A percentile compares a stretch with the other conserved stretches of the same genome.
Evolutionary conservation across 371 early-diverging fungal species (phyloP).

Genomic region (Blakeslea trispora): DNA sequence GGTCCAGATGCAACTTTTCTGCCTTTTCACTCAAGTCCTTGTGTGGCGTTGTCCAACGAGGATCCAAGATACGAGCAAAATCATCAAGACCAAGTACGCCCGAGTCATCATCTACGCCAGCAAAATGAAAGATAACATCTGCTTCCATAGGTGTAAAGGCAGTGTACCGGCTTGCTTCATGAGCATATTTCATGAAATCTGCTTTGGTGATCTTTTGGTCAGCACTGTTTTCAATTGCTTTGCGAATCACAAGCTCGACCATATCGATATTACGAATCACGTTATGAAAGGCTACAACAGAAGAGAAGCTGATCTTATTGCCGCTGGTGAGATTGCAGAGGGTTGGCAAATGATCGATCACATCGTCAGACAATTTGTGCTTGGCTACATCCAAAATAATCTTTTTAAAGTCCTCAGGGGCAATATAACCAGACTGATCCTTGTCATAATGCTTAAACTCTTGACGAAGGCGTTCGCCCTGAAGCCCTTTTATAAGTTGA

Average conservation of each 20-base stretch:
- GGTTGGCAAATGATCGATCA: conserved; percentile 72
- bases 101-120: conserved; percentile 62
- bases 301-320: conserved; percentile 63
- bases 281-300: conserved; percentile 73
- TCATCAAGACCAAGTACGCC: conserved; percentile 59
- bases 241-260: conserved; percentile 65
- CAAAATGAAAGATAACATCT: conserved; percentile 80
- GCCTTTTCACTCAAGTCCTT: conserved; percentile 16
- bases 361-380: conserved; percentile 71
- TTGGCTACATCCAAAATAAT: conserved; percentile 68
- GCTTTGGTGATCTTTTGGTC: conserved; percentile 63
- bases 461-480: conserved; percentile 77
- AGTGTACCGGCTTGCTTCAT: conserved; percentile 63
- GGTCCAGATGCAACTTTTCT: conserved; percentile 5
- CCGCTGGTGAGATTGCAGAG: conserved; percentile 61
- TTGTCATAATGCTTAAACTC: conserved; percentile 78
- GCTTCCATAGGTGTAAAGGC: conserved; percentile 84
- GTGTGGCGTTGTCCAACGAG: conserved; percentile 54
- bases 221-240: conserved; percentile 55
- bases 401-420: conserved; percentile 65
- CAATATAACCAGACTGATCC: conserved; percentile 66
- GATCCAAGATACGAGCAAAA: conserved; percentile 67
- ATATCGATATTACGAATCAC: conserved; percentile 74
- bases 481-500: conserved; percentile 79
- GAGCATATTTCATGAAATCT: conserved; percentile 65